Evolutionary conservation across 1,284 basidiomycete genomes (phyloP), one percentile per base, ranked within the genome.

Genomic region (Moniliophthora roreri): DNA sequence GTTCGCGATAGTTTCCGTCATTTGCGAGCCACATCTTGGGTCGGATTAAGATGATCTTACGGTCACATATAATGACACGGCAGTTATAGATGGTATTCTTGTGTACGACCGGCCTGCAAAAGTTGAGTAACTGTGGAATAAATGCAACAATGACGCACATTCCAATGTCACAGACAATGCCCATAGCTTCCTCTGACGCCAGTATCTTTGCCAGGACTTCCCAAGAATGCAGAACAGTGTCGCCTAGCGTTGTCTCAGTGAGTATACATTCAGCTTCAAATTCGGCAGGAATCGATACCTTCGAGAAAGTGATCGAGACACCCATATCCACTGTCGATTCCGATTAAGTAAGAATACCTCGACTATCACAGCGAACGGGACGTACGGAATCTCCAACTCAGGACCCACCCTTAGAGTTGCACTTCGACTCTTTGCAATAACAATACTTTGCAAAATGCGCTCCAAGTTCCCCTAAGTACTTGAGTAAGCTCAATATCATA

Each of bases 1-100:
- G 78, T 71, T 99, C 96, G 42, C 96, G 88, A 69, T 99, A 99
- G 69, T 99, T 98, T 9, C 96, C 96, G 63, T 98, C 95, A 65
- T 99, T 99, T 2, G 96, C 96, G 55, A 99, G 79, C 96, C 96
- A 99, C 94, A 99, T 95, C 74, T 99, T 99, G 0, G 96, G 97
- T 10, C 97, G 84, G 61, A 99, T 98, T 61, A 97, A 81, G 1
- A 98, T 70, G 59, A 99, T 94, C 71, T 93, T 83, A 45, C 84
- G 80, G 69, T 96, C 79, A 65, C 94, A 80, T 37, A 96, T 83
- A 63, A 98, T 88, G 34, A 98, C 78, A 16, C 97, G 87, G 69
- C 95, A 98, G 67, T 99, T 99, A 76, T 98, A 99, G 57, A 91
- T 94, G 48, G 94, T 93, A 63, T 96, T 97, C 78, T 98, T 97